Percentiles rank a stretch among this genome's conserved stretches.
Conservation (phyloP, 148 eudicot genomes). For the Camellia granthamiana region DNA sequence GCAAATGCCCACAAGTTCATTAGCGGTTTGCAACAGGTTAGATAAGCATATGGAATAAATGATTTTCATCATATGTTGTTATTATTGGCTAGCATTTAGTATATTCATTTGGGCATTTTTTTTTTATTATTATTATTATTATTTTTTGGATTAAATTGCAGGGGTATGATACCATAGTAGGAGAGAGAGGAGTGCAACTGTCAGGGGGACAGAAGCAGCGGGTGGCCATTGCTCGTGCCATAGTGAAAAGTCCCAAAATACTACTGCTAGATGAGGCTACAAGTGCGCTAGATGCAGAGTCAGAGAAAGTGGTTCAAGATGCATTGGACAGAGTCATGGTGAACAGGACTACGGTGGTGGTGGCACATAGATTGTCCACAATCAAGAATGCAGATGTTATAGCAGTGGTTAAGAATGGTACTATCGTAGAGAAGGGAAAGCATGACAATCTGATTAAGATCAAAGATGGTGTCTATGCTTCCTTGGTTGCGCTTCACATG, state of each 20-base stretch:
- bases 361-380: neutral
- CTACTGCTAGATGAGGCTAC: neutral
- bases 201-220: slow-evolving; percentile 4
- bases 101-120: too few relatives aligned
- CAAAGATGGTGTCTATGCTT: neutral
- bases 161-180: neutral
- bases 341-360: slow-evolving; percentile 5
- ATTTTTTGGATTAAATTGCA: neutral
- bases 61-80: neutral
- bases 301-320: slow-evolving; percentile 9
- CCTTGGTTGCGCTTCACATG: neutral
- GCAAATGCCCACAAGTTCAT: slow-evolving; percentile 13
- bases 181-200: slow-evolving; percentile 2
- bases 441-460: neutral
- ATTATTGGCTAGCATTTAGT: too few relatives aligned
- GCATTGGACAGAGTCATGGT: neutral
- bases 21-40: slow-evolving; percentile 3
- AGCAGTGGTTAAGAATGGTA: slow-evolving; percentile 7
- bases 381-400: slow-evolving; percentile 7
- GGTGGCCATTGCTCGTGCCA: slow-evolving; percentile 6
- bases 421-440: neutral
- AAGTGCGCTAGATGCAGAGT: slow-evolving; percentile 1
- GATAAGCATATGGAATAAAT: too few relatives aligned
- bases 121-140: too few relatives aligned
- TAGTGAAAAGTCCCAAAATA: slow-evolving; percentile 2